phyloP scores from a whole-genome alignment of 306 rosid species.

The Alnus rubra region DNA sequence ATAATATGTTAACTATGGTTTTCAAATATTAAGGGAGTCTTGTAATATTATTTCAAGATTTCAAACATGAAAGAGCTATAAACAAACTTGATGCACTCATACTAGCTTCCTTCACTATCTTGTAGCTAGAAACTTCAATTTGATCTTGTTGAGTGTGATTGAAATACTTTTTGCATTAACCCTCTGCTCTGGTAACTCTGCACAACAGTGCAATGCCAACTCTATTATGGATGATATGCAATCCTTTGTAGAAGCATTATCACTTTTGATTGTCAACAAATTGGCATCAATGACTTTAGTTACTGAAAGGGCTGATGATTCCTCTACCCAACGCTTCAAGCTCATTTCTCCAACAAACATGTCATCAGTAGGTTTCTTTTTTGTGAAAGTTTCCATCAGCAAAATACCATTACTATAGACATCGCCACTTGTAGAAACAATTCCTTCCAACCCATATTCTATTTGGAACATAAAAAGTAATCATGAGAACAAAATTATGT shows the following conservation, averaged over 20 bases:
- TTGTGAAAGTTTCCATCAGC: slow-evolving; percentile 21
- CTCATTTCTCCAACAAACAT: slow-evolving; percentile 19
- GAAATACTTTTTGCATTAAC: background rate
- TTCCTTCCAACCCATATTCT: slow-evolving; percentile 16
- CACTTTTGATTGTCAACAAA: background rate
- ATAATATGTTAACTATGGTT: no score
- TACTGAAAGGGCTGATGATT: background rate
- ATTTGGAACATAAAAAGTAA: no score
- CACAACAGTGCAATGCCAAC: slow-evolving; percentile 10
- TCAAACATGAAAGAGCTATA: no score
- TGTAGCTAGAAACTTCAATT: background rate
- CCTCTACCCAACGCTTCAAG: slow-evolving; percentile 9
- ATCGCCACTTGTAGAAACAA: slow-evolving; percentile 20
- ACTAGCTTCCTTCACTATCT: background rate
- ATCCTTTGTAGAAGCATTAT: background rate
- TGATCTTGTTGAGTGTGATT: slow-evolving; percentile 8
- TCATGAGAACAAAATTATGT: no score
- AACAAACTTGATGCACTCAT: no score
- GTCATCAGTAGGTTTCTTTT: slow-evolving; percentile 20
- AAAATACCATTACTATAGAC: slow-evolving; percentile 29
- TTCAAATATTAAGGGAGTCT: no score
- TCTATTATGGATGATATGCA: background rate
- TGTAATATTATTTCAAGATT: no score
- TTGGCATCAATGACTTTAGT: slow-evolving; percentile 4
- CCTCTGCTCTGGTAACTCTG: slow-evolving; percentile 3